Evolutionary conservation across 768 basidiomycete species (phyloP).

Genomic region (Pleurotus platypus): DNA sequence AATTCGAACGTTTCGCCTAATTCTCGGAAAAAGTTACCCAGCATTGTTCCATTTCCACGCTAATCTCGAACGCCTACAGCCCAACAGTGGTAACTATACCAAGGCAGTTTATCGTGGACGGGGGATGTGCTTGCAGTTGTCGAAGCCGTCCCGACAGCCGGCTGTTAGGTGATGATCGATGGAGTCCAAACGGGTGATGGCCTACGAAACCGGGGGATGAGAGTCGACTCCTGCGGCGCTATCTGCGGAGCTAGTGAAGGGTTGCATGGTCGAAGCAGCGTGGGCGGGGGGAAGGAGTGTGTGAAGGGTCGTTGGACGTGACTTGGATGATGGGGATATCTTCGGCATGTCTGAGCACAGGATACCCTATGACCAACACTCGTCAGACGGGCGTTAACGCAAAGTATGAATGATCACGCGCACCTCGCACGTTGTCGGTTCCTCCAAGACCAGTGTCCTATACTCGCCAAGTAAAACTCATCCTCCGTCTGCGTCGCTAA

Average conservation of each 20-base stretch:
- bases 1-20: background rate
- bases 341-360: background rate
- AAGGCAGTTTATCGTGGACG: too few relatives aligned
- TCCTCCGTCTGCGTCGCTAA: constrained; percentile 8
- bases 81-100: too few relatives aligned
- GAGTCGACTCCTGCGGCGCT: constrained; percentile 24
- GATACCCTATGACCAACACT: background rate
- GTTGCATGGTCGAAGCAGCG: constrained; percentile 9
- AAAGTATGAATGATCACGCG: too few relatives aligned
- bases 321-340: constrained; percentile 66
- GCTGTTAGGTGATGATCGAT: constrained; percentile 76
- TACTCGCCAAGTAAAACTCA: constrained; percentile 90
- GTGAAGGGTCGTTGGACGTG: constrained; percentile 58
- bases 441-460: constrained; percentile 82
- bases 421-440: constrained; percentile 61
- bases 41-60: constrained; percentile 82
- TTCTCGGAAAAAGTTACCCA: constrained; percentile 41
- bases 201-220: constrained; percentile 38
- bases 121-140: constrained; percentile 66
- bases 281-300: constrained; percentile 45
- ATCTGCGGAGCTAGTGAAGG: constrained; percentile 12
- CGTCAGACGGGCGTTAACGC: background rate
- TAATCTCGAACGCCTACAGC: constrained; percentile 44
- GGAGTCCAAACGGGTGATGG: constrained; percentile 91
- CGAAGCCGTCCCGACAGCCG: constrained; percentile 86